phyloP scores from a whole-genome alignment of 164 flowering plant species.

The Macadamia integrifolia region DNA sequence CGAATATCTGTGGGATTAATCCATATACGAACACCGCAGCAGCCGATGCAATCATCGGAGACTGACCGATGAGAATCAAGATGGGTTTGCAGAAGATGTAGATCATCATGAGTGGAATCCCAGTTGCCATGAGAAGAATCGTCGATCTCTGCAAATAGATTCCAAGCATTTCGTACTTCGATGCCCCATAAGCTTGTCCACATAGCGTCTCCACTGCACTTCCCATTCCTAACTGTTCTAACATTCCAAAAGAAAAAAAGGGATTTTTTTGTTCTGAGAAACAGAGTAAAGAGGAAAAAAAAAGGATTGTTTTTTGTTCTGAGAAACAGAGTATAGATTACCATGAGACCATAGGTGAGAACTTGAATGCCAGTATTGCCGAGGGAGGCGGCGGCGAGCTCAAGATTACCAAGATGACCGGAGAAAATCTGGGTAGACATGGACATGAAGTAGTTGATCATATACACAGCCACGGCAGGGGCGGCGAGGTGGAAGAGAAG shows the following conservation, averaged over 20 bases:
- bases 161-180: conserved; percentile 44
- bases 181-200: conserved; percentile 57
- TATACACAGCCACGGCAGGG: conserved; percentile 40
- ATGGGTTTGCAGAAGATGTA: conserved; percentile 45
- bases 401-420: conserved; percentile 50
- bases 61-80: conserved; percentile 45
- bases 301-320: too few relatives aligned
- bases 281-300: too few relatives aligned
- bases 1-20: conserved; percentile 65
- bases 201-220: conserved; percentile 64
- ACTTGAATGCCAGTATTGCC: conserved; percentile 46
- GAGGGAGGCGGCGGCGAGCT: conserved; percentile 47
- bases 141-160: conserved; percentile 46
- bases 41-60: conserved; percentile 36
- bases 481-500: conserved; percentile 31
- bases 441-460: conserved; percentile 39
- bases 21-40: conserved; percentile 58
- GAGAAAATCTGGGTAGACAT: conserved; percentile 47
- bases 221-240: conserved; percentile 53
- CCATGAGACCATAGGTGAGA: conserved; percentile 41
- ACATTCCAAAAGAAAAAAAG: background rate
- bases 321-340: background rate
- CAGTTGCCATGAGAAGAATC: conserved; percentile 36
- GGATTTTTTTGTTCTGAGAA: too few relatives aligned
- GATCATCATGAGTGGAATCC: conserved; percentile 35